A percentile compares a stretch with the other conserved stretches of the same genome.
Evolutionary conservation across 2,329 filamentous ascomycete species (phyloP).

Genomic region (Aspergillus fischeri): DNA sequence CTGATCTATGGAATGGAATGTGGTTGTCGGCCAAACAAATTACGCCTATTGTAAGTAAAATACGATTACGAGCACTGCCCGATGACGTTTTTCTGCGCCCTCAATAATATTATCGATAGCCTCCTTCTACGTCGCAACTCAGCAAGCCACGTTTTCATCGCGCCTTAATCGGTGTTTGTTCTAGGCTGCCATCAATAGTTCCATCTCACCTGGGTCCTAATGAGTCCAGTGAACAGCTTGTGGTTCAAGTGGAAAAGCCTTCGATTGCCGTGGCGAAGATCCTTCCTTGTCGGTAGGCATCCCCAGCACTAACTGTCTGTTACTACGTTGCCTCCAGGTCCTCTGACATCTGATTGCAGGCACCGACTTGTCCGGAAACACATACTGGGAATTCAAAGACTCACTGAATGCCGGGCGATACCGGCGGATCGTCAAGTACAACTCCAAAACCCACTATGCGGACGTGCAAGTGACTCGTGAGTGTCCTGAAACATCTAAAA

Average conservation of each 20-base stretch:
- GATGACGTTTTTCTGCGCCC: slow-evolving; percentile 24
- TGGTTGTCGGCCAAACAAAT: slow-evolving; percentile 13
- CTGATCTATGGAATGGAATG: slow-evolving; percentile 15
- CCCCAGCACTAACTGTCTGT: neutral
- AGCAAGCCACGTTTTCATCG: neutral
- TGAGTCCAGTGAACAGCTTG: slow-evolving; percentile 43
- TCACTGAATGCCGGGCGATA: slow-evolving; percentile 49
- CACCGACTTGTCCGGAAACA: slow-evolving; percentile 60
- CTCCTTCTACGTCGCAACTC: neutral
- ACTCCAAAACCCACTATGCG: slow-evolving; percentile 49
- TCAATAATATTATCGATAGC: neutral
- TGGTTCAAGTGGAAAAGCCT: slow-evolving; percentile 63
- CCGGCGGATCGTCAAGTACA: slow-evolving; percentile 57
- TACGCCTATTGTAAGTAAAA: neutral
- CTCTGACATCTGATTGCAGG: slow-evolving; percentile 38
- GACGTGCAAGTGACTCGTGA: slow-evolving; percentile 60
- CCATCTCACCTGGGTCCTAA: slow-evolving; percentile 18
- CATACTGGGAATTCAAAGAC: slow-evolving; percentile 65
- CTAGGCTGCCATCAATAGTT: neutral
- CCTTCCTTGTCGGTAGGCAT: slow-evolving; percentile 53
- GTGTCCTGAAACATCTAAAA: slow-evolving; percentile 11
- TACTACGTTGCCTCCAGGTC: slow-evolving; percentile 2
- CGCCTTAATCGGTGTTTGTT: neutral
- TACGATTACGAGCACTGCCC: slow-evolving; percentile 7
- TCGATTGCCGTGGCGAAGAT: slow-evolving; percentile 58